Evolutionary conservation across 2,329 filamentous ascomycete species (phyloP).

Genomic region (Trichoderma sp.): DNA sequence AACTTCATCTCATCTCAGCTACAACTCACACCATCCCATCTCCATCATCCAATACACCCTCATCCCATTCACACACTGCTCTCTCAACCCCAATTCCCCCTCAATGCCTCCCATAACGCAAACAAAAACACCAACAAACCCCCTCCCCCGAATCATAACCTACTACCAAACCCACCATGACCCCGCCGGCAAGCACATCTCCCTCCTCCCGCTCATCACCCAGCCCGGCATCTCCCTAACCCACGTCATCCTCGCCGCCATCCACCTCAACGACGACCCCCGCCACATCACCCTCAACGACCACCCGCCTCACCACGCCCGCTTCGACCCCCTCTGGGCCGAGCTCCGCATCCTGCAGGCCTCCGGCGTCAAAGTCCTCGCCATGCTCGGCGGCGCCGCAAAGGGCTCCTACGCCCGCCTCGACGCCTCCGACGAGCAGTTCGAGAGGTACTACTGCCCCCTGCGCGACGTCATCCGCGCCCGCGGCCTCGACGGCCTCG

Average conservation of each 20-base stretch:
- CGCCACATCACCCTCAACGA: conserved; percentile 78
- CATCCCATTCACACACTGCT: not conserved
- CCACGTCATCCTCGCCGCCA: conserved; percentile 82
- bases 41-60: not conserved
- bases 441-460: conserved; percentile 74
- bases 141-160: conserved; percentile 52
- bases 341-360: conserved; percentile 74
- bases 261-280: conserved; percentile 75
- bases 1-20: conserved; percentile 6
- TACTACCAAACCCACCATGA: conserved; percentile 61
- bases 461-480: conserved; percentile 65
- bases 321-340: conserved; percentile 74
- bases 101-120: conserved; percentile 42
- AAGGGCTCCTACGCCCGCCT: conserved; percentile 67
- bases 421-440: conserved; percentile 59
- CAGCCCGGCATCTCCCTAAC: conserved; percentile 59
- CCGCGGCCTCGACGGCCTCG: conserved; percentile 67
- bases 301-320: conserved; percentile 65
- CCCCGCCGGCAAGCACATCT: conserved; percentile 48
- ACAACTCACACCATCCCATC: not conserved
- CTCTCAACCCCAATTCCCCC: not conserved
- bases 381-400: conserved; percentile 86
- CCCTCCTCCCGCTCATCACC: conserved; percentile 55
- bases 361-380: conserved; percentile 76
- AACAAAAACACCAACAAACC: conserved; percentile 33